Percentiles rank a stretch among this genome's conserved stretches.
phyloP scores from a whole-genome alignment of 495 filamentous ascomycete genomes.

The Talaromyces trachyspermus region DNA sequence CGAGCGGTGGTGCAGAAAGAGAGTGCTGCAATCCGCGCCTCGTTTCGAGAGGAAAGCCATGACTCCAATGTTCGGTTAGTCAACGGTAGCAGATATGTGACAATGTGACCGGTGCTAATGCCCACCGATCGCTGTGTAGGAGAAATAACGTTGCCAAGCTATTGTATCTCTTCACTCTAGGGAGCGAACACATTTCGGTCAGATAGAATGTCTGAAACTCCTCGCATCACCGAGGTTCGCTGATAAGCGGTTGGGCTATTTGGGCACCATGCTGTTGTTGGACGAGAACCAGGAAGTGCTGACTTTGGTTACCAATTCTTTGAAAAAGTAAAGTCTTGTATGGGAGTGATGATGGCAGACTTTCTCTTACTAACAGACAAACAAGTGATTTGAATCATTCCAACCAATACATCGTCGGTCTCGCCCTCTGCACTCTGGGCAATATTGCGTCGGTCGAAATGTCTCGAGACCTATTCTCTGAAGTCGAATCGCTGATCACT shows the following conservation, averaged over 20 bases:
- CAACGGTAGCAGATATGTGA: slow-evolving; percentile 3
- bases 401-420: slow-evolving; percentile 96
- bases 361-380: not conserved
- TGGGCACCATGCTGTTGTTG: slow-evolving; percentile 90
- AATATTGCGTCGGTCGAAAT: slow-evolving; percentile 98
- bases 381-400: slow-evolving; percentile 87
- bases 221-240: slow-evolving; percentile 95
- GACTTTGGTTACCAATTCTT: slow-evolving; percentile 92
- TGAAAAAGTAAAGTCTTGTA: slow-evolving; percentile 71
- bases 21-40: slow-evolving; percentile 92
- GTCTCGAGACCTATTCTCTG: slow-evolving; percentile 94
- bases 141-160: slow-evolving; percentile 99
- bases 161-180: slow-evolving; percentile 96
- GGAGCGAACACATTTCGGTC: slow-evolving; percentile 97
- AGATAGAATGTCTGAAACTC: slow-evolving; percentile 98
- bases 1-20: slow-evolving; percentile 97
- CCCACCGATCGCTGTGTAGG: slow-evolving; percentile 36
- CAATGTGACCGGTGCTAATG: slow-evolving; percentile 17
- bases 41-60: slow-evolving; percentile 91
- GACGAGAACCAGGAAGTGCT: slow-evolving; percentile 98
- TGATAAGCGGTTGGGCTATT: slow-evolving; percentile 92
- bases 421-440: slow-evolving; percentile 89
- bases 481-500: slow-evolving; percentile 84
- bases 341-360: not conserved
- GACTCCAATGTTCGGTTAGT: slow-evolving; percentile 79